A percentile compares a stretch with the other conserved stretches of the same genome.
Conservation (phyloP, 2,329 filamentous ascomycete genomes). For the Arachnopeziza araneosa region DNA sequence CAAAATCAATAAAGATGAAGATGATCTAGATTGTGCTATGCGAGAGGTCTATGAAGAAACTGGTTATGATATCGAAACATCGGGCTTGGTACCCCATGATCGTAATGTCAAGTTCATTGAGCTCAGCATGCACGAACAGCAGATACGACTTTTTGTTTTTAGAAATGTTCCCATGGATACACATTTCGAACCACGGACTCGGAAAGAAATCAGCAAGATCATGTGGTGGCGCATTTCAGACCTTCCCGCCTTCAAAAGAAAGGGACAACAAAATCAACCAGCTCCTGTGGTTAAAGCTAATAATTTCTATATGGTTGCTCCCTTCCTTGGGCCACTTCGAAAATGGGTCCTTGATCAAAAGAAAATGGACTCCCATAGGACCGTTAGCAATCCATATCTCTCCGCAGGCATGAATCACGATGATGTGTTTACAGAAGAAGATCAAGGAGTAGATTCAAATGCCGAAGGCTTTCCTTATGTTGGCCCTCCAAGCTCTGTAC, state of each 20-base stretch:
- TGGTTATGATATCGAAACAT: constrained; percentile 72
- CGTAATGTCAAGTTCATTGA: constrained; percentile 77
- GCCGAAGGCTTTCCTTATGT: constrained; percentile 1
- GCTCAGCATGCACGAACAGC: constrained; percentile 85
- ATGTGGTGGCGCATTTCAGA: constrained; percentile 90
- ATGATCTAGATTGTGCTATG: constrained; percentile 87
- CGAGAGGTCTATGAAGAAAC: constrained; percentile 97
- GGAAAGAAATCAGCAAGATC: constrained; percentile 97
- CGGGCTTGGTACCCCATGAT: constrained; percentile 69
- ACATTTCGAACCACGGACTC: constrained; percentile 79
- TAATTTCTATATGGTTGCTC: constrained; percentile 98
- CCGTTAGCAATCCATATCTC: constrained; percentile 37
- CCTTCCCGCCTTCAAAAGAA: constrained; percentile 71
- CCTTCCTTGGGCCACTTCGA: constrained; percentile 78
- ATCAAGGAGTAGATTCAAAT: constrained; percentile 33
- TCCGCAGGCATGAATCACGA: constrained; percentile 43
- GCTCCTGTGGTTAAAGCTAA: constrained; percentile 56
- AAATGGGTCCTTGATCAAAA: constrained; percentile 87
- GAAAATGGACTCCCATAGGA: constrained; percentile 57
- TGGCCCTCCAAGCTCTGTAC: constrained; percentile 6
- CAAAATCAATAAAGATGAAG: constrained; percentile 97
- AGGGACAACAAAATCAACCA: constrained; percentile 51
- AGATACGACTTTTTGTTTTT: constrained; percentile 89
- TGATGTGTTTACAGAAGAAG: constrained; percentile 58
- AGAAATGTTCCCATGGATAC: constrained; percentile 82